Base-by-base conservation (phyloP, 164 flowering plant genomes). In the Kingdonia uniflora region DNA sequence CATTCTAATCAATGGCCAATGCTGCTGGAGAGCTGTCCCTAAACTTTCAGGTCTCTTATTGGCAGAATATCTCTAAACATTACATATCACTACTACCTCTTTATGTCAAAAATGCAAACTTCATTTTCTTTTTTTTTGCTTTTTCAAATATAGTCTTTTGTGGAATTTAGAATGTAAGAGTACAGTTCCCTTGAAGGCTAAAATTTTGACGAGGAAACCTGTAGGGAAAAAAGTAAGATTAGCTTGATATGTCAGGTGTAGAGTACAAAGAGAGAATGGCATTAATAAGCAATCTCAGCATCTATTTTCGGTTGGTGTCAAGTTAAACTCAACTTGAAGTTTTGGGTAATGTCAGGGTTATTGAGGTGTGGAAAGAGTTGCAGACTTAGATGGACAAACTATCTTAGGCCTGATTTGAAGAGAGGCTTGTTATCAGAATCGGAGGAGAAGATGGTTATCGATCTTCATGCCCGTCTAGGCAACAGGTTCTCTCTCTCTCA, bases 1-100 rank as follows among this genome's bases (percentile, higher is more conserved):
- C 76, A 82, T 82, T 65, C 77, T 82, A 60, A 76, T 73, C 65
- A 80, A 80, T 69, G 88, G 88, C 75, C 88, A 82, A 72, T 82
- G 85, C 70, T 82, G 88, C 59, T 82, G 88, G 88, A 74, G 82
- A 69, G 82, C 84, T 63, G 82, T 82, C 54, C 88, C 88, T 44
- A 77, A 82, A 66, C 84, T 79, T 56, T 84, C 85, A 71, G 85
- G 88, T 77, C 68, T 45, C 14, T 13, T 4, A 15, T 41, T 42
- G 19, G 42, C 35, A 11, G 12, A 22, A 11, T 46, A 6, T 24
- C 12, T 20, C 5, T 5, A 11, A 22, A 24, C 11, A 22, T 0
- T 24, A 7, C 26, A 22, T 13, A 20, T 22, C 7, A 21, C 24
- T 24, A 13, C 14, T 2, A 17, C 4, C n/a, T 41, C 17, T 41